Evolutionary conservation across 805 yeast genomes (phyloP).

Genomic region (Barnettozyma populi): DNA sequence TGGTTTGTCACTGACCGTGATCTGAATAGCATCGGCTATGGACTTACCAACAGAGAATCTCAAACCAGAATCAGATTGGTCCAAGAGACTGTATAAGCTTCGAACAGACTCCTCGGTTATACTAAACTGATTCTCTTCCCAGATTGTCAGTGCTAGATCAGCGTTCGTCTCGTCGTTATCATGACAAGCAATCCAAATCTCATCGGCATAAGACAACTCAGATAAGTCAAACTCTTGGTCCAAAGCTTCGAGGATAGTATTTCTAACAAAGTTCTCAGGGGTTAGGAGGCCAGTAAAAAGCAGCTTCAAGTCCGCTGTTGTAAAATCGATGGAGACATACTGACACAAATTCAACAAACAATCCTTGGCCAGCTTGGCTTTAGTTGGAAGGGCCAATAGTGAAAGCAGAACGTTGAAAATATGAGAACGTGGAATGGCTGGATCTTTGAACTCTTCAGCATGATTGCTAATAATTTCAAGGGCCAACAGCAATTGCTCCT

Average conservation of each 20-base stretch:
- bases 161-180: conserved; percentile 63
- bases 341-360: conserved; percentile 75
- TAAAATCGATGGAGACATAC: conserved; percentile 60
- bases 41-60: conserved; percentile 72
- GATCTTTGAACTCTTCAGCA: conserved; percentile 61
- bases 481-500: conserved; percentile 75
- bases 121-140: conserved; percentile 71
- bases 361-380: conserved; percentile 78
- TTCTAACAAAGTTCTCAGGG: conserved; percentile 66
- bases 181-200: conserved; percentile 72
- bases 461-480: conserved; percentile 69
- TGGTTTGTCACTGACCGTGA: conserved; percentile 24
- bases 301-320: conserved; percentile 50
- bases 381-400: conserved; percentile 67
- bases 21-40: conserved; percentile 49
- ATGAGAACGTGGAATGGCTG: conserved; percentile 60
- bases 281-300: conserved; percentile 53
- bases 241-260: conserved; percentile 72
- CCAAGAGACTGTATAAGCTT: conserved; percentile 45
- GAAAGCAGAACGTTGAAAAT: conserved; percentile 58
- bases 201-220: conserved; percentile 47
- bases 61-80: conserved; percentile 55
- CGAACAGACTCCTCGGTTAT: conserved; percentile 40
- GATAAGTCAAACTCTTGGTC: conserved; percentile 71
- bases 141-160: conserved; percentile 70